Evolutionary conservation across 768 basidiomycete species (phyloP), one percentile per base, ranked within the genome.

Genomic region (Boletus subcaerulescens): DNA sequence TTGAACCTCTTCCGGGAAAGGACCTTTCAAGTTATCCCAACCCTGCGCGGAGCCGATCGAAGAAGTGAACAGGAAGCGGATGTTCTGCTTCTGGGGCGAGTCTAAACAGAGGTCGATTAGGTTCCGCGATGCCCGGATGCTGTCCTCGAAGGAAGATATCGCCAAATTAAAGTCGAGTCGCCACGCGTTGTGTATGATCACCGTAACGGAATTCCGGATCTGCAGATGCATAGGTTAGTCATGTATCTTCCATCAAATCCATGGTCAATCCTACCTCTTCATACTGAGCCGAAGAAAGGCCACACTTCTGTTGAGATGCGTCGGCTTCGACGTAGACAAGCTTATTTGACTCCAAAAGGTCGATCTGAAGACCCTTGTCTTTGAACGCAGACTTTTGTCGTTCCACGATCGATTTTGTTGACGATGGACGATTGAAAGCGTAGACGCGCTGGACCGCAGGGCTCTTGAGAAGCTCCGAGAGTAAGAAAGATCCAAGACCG

Each of bases 291-390:
- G 40, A 20, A 1, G 52, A 24, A 10, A 78, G 41, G 2, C 75
- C 78, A 13, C 76, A 59, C 32, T 60, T 50, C 9, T 50, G 61
- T 7, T 62, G 56, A 5, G 70, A 63, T 10, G 66, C 47, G 29
- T 78, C 74, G 0, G 74, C 73, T 60, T 77, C 76, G 38, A 80
- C 18, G 48, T 71, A 70, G 13, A 70, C 61, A 10, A 80, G 60
- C 45, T 74, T 74, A 0, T 31, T 13, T 9, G 72, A 70, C 3
- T 58, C 39, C 18, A 80, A 57, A 3, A 75, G 45, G 0, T 38
- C 29, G 4, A 59, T n/a, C 32, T 74, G 65, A 13, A 79, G 64
- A 3, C 60, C 74, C 44, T 66, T 69, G 43, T 76, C 76, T 7
- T n/a, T 15, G 51, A 79, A 78, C 14, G 65, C 68, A 7, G 50